Percentiles rank a stretch among this genome's conserved stretches.
Evolutionary conservation across 345 rosid species (phyloP).

Genomic region (Conringia planisiliqua): DNA sequence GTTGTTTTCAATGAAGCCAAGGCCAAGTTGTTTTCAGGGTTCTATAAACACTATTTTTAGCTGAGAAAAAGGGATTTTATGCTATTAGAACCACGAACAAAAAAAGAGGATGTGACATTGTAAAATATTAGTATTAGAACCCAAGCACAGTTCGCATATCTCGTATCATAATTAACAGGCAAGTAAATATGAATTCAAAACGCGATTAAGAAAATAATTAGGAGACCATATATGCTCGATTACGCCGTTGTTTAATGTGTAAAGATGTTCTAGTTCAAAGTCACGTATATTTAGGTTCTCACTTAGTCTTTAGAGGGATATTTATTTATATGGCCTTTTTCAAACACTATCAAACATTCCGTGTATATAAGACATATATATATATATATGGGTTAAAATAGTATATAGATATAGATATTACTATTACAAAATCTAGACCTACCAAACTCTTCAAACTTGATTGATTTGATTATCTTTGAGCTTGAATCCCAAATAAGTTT

Average conservation of each 20-base stretch:
- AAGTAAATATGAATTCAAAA: background rate
- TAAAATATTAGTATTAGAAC: background rate
- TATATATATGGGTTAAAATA: background rate
- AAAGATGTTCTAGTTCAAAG: background rate
- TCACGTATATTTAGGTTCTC: conserved; percentile 2
- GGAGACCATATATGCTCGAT: background rate
- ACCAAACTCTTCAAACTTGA: background rate
- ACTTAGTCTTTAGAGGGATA: background rate
- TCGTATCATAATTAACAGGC: background rate
- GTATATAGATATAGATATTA: background rate
- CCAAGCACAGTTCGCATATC: background rate
- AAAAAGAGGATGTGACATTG: background rate
- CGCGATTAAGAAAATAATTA: no score
- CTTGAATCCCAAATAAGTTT: background rate
- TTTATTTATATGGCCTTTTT: background rate
- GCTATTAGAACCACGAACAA: no score
- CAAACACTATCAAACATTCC: conserved; percentile 1
- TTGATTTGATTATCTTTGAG: background rate
- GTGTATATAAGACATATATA: background rate
- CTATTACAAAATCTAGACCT: conserved; percentile 8
- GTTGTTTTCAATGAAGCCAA: no score
- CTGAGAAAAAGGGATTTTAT: no score
- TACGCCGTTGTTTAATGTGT: background rate
- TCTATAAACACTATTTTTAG: no score
- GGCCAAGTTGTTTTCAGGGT: no score